Conservation (phyloP, 768 basidiomycete genomes). For the Sporobolomyces pararoseus region DNA sequence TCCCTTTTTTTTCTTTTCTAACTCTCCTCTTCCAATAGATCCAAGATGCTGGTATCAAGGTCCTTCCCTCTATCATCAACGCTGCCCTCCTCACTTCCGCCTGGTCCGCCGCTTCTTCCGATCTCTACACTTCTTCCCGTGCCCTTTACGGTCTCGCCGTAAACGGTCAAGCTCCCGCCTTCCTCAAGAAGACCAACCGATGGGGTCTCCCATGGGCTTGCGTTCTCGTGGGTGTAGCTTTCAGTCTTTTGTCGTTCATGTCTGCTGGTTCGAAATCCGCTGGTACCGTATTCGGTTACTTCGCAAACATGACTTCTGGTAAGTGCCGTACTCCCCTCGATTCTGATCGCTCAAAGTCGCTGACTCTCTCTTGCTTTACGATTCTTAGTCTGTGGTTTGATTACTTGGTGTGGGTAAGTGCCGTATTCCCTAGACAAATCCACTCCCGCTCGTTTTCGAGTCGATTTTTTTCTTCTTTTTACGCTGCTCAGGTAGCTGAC, state of each 20-base stretch:
- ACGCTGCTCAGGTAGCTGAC: too few relatives aligned
- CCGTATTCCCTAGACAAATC: too few relatives aligned
- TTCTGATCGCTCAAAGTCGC: too few relatives aligned
- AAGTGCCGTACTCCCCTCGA: too few relatives aligned
- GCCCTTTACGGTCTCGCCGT: constrained; percentile 50
- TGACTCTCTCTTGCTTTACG: too few relatives aligned
- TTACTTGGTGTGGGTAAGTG: constrained; percentile 33
- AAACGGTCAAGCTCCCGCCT: constrained; percentile 49
- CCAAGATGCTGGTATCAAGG: constrained; percentile 50
- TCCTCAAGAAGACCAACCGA: constrained; percentile 50
- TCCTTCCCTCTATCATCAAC: constrained; percentile 53
- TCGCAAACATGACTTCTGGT: constrained; percentile 48
- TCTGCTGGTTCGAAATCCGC: constrained; percentile 34
- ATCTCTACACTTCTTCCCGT: constrained; percentile 48
- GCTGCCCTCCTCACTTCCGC: constrained; percentile 51
- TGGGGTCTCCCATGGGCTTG: constrained; percentile 49
- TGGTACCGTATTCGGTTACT: constrained; percentile 50
- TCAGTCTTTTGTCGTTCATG: constrained; percentile 47
- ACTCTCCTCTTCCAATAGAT: constrained; percentile 44
- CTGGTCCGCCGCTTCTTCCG: constrained; percentile 50
- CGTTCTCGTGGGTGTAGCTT: constrained; percentile 47
- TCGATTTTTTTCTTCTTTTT: not conserved
- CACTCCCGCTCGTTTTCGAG: not conserved
- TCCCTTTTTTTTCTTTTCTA: constrained; percentile 42
- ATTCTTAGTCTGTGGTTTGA: constrained; percentile 23